Evolutionary conservation across 495 filamentous ascomycete species (phyloP), one percentile per base, ranked within the genome.

Genomic region (Daldinia loculata): DNA sequence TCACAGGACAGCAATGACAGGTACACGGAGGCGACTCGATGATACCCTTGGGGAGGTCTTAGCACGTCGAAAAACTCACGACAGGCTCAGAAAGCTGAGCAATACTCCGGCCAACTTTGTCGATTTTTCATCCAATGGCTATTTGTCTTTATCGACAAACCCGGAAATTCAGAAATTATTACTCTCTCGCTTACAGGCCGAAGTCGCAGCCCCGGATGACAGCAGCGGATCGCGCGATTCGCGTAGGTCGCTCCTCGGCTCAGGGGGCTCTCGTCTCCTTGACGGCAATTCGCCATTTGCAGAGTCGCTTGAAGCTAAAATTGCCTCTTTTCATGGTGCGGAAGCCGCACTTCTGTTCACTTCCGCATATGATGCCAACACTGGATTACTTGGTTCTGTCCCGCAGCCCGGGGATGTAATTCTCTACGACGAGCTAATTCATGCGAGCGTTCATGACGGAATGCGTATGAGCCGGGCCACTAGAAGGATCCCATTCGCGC

Each of bases 331-430:
- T 70, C 91, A 94, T 64, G 67, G 81, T n/a, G 90, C 90, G 0
- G 80, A 82, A 0, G 79, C 84, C 0, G 92, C 84, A 0, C 80
- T 94, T n/a, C 78, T 95, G 3, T 93, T 92, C 77, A 92, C 90
- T 71, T 93, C 91, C 2, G 92, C 91, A 6, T 93, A 86, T 76
- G 91, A 94, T 71, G 92, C 91, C 14, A 94, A 94, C 74, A 82
- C 87, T 0, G 92, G 89, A 2, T 81, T 94, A 2, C 88, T 92
- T 24, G 80, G 85, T 4, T 89, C 84, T 62, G 78, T 93, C 12
- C 91, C 92, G 4, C 91, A 91, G 56, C 82, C 81, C 0, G 89
- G 88, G 4, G 92, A 95, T 80, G 75, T 87, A 5, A 83, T 95
- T 8, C 66, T 94, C 4, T 90, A 90, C 72, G 92, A 95, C 76